Percentiles rank a stretch among this genome's conserved stretches.
phyloP scores from a whole-genome alignment of 306 rosid species.

The cucumber (Cucumis sativus) region Cucumber_9930_V3 NC_026656.2:21530501-21531000 shows the following conservation, averaged over 20 bases:
- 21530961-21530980: constrained; percentile 8
- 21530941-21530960: constrained; percentile 1
- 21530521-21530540: constrained; percentile 64
- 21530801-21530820: constrained; percentile 81
- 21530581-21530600: constrained; percentile 59
- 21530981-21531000: neutral
- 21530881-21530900: constrained; percentile 26
- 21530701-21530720: constrained; percentile 68
- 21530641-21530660: constrained; percentile 65
- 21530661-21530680: constrained; percentile 45
- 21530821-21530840: constrained; percentile 65
- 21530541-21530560: constrained; percentile 51
- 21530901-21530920: constrained; percentile 31
- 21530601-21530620: constrained; percentile 54
- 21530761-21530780: constrained; percentile 50
- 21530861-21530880: constrained; percentile 54
- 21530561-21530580: constrained; percentile 55
- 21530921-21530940: constrained; percentile 23
- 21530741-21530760: constrained; percentile 55
- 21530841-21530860: constrained; percentile 73
- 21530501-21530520: constrained; percentile 73
- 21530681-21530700: constrained; percentile 60
- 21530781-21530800: constrained; percentile 69
- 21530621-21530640: constrained; percentile 68
- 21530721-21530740: constrained; percentile 62